Base-by-base conservation (phyloP, 2,329 filamentous ascomycete genomes). In the Ophiostoma pallidulum region DNA sequence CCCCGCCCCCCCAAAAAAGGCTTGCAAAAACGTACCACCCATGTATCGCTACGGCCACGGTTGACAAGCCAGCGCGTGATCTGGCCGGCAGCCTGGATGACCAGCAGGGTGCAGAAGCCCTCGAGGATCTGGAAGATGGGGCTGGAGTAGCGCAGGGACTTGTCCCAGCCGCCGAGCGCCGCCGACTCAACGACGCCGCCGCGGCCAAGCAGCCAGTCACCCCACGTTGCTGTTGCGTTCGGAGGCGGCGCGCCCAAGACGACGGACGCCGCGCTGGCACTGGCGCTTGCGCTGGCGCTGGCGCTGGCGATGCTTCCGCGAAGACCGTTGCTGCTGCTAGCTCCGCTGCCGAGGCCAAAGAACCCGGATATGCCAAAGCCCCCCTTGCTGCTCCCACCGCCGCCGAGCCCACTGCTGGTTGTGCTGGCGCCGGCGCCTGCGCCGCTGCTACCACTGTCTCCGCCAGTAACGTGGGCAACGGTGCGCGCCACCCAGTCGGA, bases 51-150 rank as follows among this genome's bases (percentile, higher is more conserved):
- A 59, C 88, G 80, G 59, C 91, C 89, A 59, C 86, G 75, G 67
- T 97, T 97, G 47, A 97, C 91, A 26, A 97, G 77, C 83, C 89
- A 97, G 64, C 87, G 78, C 18, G 92, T 94, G 55, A 97, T 89
- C 64, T 96, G 91, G 0, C 92, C 92, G 13, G 86, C 84, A 16
- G 90, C 88, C 66, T 98, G 92, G 49, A 98, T 97, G 54, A 97
- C 90, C 48, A 97, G 70, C 58, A 98, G 70, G 60, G 88, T 97
- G 72, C 92, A 97, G 68, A 98, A 98, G 7, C 92, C 92, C 66
- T 98, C 92, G 45, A 86, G 79, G 8, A 98, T 73, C 68, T 98
- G 92, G 69, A 97, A 98, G 44, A 94, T 77, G 0, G 92, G 92
- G 4, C 87, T 94, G 29, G 90, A 94, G 71, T 94, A 97, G 60